phyloP scores from a whole-genome alignment of 257 asterid genomes.

The Euphrasia confusa region DNA sequence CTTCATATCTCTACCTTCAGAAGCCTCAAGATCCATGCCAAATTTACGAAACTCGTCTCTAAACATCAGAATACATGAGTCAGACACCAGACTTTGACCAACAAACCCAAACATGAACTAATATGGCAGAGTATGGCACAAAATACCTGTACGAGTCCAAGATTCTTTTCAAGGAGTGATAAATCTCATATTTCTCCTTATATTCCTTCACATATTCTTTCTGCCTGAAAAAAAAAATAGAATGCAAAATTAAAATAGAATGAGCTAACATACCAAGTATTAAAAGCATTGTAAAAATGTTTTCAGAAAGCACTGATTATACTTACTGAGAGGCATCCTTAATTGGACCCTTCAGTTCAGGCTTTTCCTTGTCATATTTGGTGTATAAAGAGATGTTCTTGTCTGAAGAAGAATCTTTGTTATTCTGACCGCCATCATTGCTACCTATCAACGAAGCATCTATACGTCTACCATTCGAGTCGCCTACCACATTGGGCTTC shows the following conservation, averaged over 20 bases:
- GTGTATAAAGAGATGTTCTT: constrained; percentile 54
- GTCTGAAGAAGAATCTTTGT: constrained; percentile 59
- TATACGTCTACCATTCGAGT: constrained; percentile 46
- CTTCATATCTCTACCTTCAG: constrained; percentile 58
- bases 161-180: constrained; percentile 54
- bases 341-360: constrained; percentile 80
- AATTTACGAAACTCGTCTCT: constrained; percentile 71
- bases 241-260: not conserved
- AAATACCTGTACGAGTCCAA: constrained; percentile 77
- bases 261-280: constrained; percentile 17
- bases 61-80: constrained; percentile 22
- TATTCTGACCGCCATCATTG: constrained; percentile 46
- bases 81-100: constrained; percentile 26
- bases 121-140: constrained; percentile 10
- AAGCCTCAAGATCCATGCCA: constrained; percentile 64
- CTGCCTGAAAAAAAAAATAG: constrained; percentile 46
- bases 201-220: constrained; percentile 78
- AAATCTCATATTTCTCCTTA: constrained; percentile 72
- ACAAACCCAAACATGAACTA: constrained; percentile 18
- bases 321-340: constrained; percentile 77
- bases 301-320: not conserved
- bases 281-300: constrained; percentile 10
- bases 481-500: constrained; percentile 43
- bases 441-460: constrained; percentile 54
- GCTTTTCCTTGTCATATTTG: constrained; percentile 82